phyloP scores from a whole-genome alignment of 2,329 filamentous ascomycete species.

The Trichophyton benhamiae region DNA sequence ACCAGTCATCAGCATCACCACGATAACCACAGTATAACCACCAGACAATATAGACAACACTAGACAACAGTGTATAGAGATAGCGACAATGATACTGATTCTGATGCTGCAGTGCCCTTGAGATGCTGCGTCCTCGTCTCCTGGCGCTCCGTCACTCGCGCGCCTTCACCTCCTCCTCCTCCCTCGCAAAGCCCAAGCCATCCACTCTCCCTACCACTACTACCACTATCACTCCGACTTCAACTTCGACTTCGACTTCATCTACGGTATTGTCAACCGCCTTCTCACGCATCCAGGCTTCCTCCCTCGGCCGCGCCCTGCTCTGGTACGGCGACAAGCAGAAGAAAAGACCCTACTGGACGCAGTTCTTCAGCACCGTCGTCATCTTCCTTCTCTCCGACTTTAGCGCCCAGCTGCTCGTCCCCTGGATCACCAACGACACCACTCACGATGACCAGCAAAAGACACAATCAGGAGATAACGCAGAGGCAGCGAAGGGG shows the following conservation, averaged over 20 bases:
- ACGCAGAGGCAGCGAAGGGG: no score
- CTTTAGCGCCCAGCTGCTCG: conserved; percentile 61
- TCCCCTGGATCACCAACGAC: conserved; percentile 16
- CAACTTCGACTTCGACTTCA: neutral
- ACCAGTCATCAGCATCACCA: neutral
- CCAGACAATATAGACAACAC: neutral
- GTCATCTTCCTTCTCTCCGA: conserved; percentile 71
- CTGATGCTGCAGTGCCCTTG: no score
- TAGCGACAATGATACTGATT: no score
- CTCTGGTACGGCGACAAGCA: conserved; percentile 57
- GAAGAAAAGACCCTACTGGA: conserved; percentile 59
- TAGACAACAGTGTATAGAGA: no score
- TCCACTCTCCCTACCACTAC: no score
- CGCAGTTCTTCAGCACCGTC: conserved; percentile 63
- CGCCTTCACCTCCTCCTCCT: no score
- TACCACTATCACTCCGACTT: neutral
- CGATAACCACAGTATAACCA: neutral
- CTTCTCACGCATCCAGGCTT: neutral
- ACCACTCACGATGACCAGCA: conserved; percentile 27
- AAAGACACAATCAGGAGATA: no score
- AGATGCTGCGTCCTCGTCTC: no score
- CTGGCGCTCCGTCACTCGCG: no score
- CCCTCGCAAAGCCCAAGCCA: no score
- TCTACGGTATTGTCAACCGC: neutral
- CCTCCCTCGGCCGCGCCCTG: conserved; percentile 22